Percentiles rank a stretch among this genome's conserved stretches.
Evolutionary conservation across 2,329 filamentous ascomycete species (phyloP).

Genomic region (Alternaria rosae): DNA sequence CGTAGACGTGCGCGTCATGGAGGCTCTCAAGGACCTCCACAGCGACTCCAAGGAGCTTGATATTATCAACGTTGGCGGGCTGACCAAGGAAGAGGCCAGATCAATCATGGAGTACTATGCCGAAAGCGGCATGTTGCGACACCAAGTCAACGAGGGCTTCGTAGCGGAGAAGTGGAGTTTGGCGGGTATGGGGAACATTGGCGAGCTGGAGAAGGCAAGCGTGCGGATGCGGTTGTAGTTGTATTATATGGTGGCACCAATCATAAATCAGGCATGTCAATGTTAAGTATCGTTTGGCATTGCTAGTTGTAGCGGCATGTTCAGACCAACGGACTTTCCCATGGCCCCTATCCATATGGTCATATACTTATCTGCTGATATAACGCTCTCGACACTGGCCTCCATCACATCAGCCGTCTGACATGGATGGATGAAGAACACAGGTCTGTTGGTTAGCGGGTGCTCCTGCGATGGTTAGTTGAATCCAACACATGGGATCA

Average conservation of each 20-base stretch:
- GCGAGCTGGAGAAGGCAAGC: conserved; percentile 79
- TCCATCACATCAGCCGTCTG: conserved; percentile 82
- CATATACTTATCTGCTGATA: conserved; percentile 71
- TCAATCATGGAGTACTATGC: conserved; percentile 94
- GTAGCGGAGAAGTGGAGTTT: conserved; percentile 86
- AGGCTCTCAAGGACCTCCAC: conserved; percentile 52
- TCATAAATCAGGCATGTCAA: conserved; percentile 30
- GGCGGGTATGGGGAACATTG: conserved; percentile 80
- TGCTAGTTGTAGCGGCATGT: conserved; percentile 72
- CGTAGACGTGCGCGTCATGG: conserved; percentile 62
- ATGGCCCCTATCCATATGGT: conserved; percentile 89
- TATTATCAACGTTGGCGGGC: conserved; percentile 66
- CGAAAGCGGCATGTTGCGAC: conserved; percentile 78
- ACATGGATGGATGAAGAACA: conserved; percentile 94
- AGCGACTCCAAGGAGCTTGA: conserved; percentile 47
- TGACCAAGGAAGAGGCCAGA: conserved; percentile 77
- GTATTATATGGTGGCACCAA: conserved; percentile 25
- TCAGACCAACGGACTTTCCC: conserved; percentile 79
- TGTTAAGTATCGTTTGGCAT: background rate
- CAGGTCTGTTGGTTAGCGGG: conserved; percentile 77
- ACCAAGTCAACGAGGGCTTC: conserved; percentile 71
- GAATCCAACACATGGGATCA: background rate
- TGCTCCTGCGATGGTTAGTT: conserved; percentile 67
- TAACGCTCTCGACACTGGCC: conserved; percentile 51
- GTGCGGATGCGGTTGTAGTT: conserved; percentile 49